Percentiles rank a stretch among this genome's conserved stretches.
Evolutionary conservation across 2,329 filamentous ascomycete genomes (phyloP).

Genomic region (Aureobasidium pullulans): DNA sequence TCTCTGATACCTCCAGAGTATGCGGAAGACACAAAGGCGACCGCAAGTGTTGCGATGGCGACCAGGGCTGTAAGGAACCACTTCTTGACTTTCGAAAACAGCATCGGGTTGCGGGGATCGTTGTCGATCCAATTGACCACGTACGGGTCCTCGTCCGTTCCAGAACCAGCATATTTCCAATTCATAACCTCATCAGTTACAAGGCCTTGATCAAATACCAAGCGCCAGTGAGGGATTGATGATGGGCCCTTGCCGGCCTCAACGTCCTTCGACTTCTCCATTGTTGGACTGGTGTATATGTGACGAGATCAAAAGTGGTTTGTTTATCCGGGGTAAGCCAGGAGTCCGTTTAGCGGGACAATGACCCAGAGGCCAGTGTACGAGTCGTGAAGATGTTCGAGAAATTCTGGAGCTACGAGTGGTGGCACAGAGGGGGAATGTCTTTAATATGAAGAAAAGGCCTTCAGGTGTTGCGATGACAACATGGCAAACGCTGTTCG

Average conservation of each 20-base stretch:
- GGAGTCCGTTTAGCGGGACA: neutral
- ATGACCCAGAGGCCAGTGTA: neutral
- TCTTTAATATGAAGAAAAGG: neutral
- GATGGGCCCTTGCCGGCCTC: conserved; percentile 22
- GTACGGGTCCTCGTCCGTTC: conserved; percentile 61
- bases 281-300: neutral
- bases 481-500: conserved; percentile 6
- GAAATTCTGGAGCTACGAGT: neutral
- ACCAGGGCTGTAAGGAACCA: conserved; percentile 59
- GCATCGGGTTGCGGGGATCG: conserved; percentile 61
- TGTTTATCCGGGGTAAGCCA: neutral
- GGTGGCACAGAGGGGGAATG: neutral
- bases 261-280: conserved; percentile 19
- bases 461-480: conserved; percentile 9
- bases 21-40: conserved; percentile 63
- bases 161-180: conserved; percentile 33
- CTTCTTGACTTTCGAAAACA: conserved; percentile 50
- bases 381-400: neutral
- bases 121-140: conserved; percentile 58
- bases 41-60: conserved; percentile 59
- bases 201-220: conserved; percentile 28
- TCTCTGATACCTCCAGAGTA: conserved; percentile 52
- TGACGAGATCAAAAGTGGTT: neutral
- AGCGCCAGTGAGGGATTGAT: conserved; percentile 23
- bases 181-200: conserved; percentile 29